These are phyloP conservation scores for Stephanodiscus triporus DNA, from an alignment of 108 stramenopile genomes.

Conservation along the genomic window DNA sequence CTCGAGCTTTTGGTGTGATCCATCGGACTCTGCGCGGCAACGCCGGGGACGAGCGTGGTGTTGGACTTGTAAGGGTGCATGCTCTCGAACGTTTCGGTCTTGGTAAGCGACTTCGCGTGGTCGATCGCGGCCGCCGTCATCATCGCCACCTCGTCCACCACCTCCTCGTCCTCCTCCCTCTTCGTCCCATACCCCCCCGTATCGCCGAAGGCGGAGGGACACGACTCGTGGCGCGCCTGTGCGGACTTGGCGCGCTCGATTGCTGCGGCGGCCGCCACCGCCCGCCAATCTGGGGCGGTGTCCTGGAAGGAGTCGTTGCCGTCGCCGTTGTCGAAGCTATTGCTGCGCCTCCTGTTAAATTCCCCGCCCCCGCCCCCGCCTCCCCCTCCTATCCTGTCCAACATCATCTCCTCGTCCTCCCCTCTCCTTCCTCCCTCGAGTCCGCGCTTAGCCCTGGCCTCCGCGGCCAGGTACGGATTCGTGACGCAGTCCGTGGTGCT, in stretches of 20 bases:
- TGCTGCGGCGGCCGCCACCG: no score
- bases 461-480: conserved; percentile 35
- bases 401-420: neutral
- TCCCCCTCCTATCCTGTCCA: neutral
- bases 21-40: conserved; percentile 10
- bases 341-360: neutral
- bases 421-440: neutral
- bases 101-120: neutral
- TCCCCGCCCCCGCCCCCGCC: neutral
- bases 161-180: neutral
- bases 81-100: neutral
- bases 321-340: conserved; percentile 7
- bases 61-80: conserved; percentile 34
- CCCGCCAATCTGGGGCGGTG: conserved; percentile 1
- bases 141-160: neutral
- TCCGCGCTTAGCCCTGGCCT: conserved; percentile 12
- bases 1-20: conserved; percentile 1
- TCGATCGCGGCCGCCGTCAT: conserved; percentile 8
- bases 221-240: no score
- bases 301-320: conserved; percentile 9
- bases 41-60: conserved; percentile 36
- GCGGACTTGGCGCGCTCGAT: no score
- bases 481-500: conserved; percentile 15
- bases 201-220: no score
- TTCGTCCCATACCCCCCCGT: no score